Evolutionary conservation across 2,329 filamentous ascomycete species (phyloP), one percentile per base, ranked within the genome.

Genomic region (Paraphaeosphaeria sporulosa): DNA sequence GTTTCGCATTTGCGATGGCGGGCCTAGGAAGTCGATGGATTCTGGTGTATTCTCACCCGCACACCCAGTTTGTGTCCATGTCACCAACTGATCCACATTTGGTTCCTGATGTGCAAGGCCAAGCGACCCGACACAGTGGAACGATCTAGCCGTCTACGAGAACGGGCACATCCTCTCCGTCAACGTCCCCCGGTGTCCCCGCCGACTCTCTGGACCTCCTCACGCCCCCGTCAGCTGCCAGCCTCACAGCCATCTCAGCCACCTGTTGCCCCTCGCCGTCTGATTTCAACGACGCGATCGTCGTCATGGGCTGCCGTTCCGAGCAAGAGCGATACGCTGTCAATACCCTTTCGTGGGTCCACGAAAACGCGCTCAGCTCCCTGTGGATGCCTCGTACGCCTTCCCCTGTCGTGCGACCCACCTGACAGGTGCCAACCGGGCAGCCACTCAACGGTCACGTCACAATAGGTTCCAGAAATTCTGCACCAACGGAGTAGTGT

Each of bases 131-230:
- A 46, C 40, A 43, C 10, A 23, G 40, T 36, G 52, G 52, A 9
- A 9, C 36, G 12, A 23, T 23, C 52, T 55, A 55, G 21, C 52
- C 42, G 32, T 25, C 15, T 55, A 55, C 2, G 27, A 55, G 27
- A 47, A 46, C 52, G 52, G 52, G 30, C n/a, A 15, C 51, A 32
- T 44, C 25, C 38, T 54, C 52, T 55, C 52, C 52, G 52, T 46
- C 27, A 30, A 55, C 52, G 42, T 55, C 42, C 42, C 27, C 52
- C 52, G 27, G 52, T 36, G 30, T 46, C 42, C 51, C 38, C 51
- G 40, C 51, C 51, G n/a, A 25, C 52, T 40, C 5, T 55, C 52
- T n/a, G n/a, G n/a, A 21, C 27, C 25, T 54, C 52, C 27, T 23
- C 40, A 36, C n/a, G 19, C 27, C 52, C 36, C 27, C 52, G 27